phyloP scores from a whole-genome alignment of 2,329 filamentous ascomycete species.

The Waltergamsia citrina region DNA sequence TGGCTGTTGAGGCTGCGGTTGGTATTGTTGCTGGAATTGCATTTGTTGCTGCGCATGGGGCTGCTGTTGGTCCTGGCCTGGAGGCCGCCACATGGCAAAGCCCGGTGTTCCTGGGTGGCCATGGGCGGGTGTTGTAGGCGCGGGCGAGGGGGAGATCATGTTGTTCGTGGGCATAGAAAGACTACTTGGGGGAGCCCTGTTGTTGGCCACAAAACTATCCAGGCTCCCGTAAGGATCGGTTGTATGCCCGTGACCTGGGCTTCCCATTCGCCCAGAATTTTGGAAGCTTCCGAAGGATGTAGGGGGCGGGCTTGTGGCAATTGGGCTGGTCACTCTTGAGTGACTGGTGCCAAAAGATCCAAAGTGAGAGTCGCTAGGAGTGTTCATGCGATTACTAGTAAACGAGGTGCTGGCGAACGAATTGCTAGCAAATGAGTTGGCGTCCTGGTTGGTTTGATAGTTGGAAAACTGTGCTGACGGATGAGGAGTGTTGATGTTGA shows the following conservation, averaged over 20 bases:
- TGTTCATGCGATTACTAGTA: constrained; percentile 1
- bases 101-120: constrained; percentile 16
- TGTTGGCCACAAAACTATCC: constrained; percentile 17
- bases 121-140: constrained; percentile 3
- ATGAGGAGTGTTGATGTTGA: constrained; percentile 6
- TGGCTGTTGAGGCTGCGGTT: constrained; percentile 8
- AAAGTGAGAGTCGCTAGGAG: constrained; percentile 6
- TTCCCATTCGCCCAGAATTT: constrained; percentile 16
- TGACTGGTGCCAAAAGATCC: constrained; percentile 6
- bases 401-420: constrained; percentile 3
- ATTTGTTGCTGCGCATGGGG: constrained; percentile 10
- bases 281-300: constrained; percentile 22
- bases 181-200: neutral
- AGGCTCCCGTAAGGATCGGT: constrained; percentile 20
- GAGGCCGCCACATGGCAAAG: constrained; percentile 26
- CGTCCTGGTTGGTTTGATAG: constrained; percentile 10
- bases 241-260: constrained; percentile 14
- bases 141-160: constrained; percentile 2
- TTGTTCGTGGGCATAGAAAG: neutral
- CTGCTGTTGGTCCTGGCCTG: constrained; percentile 7
- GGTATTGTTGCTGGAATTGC: constrained; percentile 4
- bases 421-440: constrained; percentile 2
- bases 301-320: constrained; percentile 16
- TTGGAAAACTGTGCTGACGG: constrained; percentile 20
- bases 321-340: constrained; percentile 20